Base-by-base conservation (phyloP, 352 stramenopile species). In the Pythium phragmiticola region DNA sequence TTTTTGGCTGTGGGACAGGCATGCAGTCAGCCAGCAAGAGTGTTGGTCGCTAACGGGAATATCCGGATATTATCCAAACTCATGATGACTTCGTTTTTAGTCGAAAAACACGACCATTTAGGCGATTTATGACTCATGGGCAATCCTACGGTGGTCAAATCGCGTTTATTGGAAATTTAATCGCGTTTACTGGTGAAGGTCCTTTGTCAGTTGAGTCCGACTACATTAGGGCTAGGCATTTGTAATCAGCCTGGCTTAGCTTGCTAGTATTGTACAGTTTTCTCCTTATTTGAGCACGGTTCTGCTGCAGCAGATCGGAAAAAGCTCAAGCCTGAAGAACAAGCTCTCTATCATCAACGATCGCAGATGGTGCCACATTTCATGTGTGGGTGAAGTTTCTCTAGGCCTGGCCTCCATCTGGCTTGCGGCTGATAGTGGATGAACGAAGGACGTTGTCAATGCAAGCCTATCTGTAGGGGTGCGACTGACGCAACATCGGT, bases 1-100 rank as follows among this genome's bases (percentile, higher is more conserved):
- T 26, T 23, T 37, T 42, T 21, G 21, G 21, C 30, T 12, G 9
- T 9, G 51, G 28, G 26, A 39, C 8, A 28, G 26, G 23, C 21
- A 17, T 12, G 26, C 49, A 56, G 51, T 47, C 33, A 47, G 51
- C n/a, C 34, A 9, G 48, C 28, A 7, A 36, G 17, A 42, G 48
- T 26, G n/a, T 14, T 41, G 36, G 36, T 41, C 36, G 13, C 7
- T 14, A 3, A 11, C 2, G 33, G 7, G 11, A 59, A 59, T 49
- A 59, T 59, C 52, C 21, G 37, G 52, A 59, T 59, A 59, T 49
- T 59, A 47, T 39, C 7, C 9, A 16, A 49, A 59, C 48, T 9
- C 8, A 37, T 12, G 11, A 26, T 59, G 36, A 21, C 4, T 21
- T 39, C 21, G 30, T 41, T 41, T 41, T 41, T 41, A 8, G 36